Conservation (phyloP, 1,284 basidiomycete species). For the Papiliotrema nemorosa region DNA sequence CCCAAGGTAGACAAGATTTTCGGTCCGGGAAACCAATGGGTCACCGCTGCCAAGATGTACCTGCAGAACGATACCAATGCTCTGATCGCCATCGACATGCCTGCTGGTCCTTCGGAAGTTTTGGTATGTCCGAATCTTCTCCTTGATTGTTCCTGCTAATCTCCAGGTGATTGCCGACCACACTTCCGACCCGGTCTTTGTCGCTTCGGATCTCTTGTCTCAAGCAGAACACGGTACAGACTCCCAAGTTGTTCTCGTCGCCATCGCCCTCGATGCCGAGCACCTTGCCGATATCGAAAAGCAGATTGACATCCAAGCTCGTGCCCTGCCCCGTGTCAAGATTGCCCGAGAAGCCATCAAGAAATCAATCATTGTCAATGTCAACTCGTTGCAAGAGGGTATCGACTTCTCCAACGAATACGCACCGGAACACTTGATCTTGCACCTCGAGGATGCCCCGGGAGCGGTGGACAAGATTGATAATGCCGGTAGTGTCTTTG, state of each 20-base stretch:
- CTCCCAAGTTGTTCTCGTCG: slow-evolving; percentile 93
- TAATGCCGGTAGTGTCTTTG: slow-evolving; percentile 95
- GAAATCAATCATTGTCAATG: slow-evolving; percentile 85
- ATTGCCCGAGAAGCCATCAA: slow-evolving; percentile 87
- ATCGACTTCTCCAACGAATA: slow-evolving; percentile 93
- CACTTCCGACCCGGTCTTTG: slow-evolving; percentile 79
- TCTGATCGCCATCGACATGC: slow-evolving; percentile 96
- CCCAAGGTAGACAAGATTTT: slow-evolving; percentile 99
- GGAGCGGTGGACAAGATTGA: slow-evolving; percentile 65
- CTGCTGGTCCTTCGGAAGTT: slow-evolving; percentile 95
- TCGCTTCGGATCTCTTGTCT: slow-evolving; percentile 92
- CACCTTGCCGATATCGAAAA: slow-evolving; percentile 71
- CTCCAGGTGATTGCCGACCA: slow-evolving; percentile 84
- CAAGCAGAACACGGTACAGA: slow-evolving; percentile 98
- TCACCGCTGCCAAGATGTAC: slow-evolving; percentile 98
- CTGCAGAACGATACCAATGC: slow-evolving; percentile 99
- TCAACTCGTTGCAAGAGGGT: slow-evolving; percentile 66
- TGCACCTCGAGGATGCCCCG: slow-evolving; percentile 73
- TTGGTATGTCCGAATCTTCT: slow-evolving; percentile 60
- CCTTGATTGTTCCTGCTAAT: not conserved
- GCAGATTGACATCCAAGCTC: slow-evolving; percentile 85
- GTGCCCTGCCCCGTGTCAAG: slow-evolving; percentile 77
- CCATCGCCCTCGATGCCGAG: slow-evolving; percentile 63
- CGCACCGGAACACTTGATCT: slow-evolving; percentile 92
- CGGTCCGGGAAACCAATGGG: slow-evolving; percentile 99